Base-by-base conservation (phyloP, 192 early-diverging fungal species). In the Gaertneriomyces sp. region DNA sequence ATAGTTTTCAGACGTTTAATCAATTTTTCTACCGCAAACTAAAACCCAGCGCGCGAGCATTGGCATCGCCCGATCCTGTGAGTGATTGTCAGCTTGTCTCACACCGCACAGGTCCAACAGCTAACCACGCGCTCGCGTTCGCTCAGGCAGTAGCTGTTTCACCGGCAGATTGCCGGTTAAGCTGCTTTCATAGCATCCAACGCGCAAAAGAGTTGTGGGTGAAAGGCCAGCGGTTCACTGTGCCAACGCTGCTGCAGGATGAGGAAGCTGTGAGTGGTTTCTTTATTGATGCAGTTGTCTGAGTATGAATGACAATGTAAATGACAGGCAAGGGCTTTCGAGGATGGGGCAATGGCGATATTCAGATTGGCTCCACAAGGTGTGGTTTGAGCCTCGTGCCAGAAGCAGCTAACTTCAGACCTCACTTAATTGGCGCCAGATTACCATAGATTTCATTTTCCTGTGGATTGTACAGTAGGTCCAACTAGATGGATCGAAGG, bases 1-100 rank as follows among this genome's bases (percentile, higher is more conserved):
- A 84, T 16, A 79, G 68, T 42, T 93, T 88, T 56, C 76, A 80
- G 38, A 91, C 74, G 42, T 92, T 93, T 64, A 93, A 93, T 73
- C 86, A 92, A 70, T 93, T 93, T 76, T 93, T 92, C 68, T 91
- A 89, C 69, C 84, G 91, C 11, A 87, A 86, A 39, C 76, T 93
- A 45, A 92, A 90, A 68, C 84, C 87, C 5, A 71, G 59, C 12
- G 78, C 87, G 1, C 75, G 91, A 43, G 51, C 55, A 4, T 43
- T 80, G 12, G 69, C 74, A 10, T 69, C 72, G 6, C 64, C 65
- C 6, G 74, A 75, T 49, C 70, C 73, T 4, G 72, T 72, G 59
- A 11, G 6, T 12, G 46, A 47, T 11, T 25, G 12, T 39, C 66
- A 51, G 16, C 0, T 9, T 0, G 17, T 19, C 14, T n/a, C n/a